phyloP scores from a whole-genome alignment of 2,329 filamentous ascomycete species.

The Aspergillus nomiae region DNA sequence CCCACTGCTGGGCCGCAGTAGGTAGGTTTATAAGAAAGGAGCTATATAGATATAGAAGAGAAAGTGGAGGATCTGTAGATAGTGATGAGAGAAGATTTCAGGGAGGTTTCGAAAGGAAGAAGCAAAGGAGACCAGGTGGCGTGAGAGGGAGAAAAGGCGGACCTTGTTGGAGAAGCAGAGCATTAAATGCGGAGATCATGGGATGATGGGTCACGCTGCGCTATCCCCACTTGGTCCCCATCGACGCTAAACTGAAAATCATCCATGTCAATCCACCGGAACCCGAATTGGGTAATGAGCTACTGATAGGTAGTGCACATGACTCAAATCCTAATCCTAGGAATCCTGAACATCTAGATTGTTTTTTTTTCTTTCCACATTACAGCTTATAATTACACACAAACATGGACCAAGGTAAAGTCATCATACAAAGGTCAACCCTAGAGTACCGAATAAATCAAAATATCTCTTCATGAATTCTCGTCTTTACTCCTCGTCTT shows the following conservation, averaged over 20 bases:
- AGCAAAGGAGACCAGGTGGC: background rate
- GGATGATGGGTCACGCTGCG: background rate
- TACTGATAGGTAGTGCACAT: background rate
- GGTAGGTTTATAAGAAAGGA: too few species aligned
- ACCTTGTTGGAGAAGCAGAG: background rate
- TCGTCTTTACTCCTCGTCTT: conserved; percentile 59
- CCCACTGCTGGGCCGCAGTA: conserved; percentile 6
- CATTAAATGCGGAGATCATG: background rate
- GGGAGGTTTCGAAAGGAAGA: background rate
- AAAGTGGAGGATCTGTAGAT: background rate
- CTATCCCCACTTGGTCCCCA: background rate
- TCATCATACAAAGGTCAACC: conserved; percentile 1
- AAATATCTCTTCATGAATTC: conserved; percentile 5
- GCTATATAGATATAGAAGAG: background rate
- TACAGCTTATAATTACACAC: conserved; percentile 19
- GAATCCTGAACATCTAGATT: background rate
- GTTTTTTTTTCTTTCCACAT: conserved; percentile 8
- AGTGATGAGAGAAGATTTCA: background rate
- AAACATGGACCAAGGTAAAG: conserved; percentile 3
- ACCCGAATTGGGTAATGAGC: background rate
- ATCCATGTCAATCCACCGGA: background rate
- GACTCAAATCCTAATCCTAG: too few species aligned
- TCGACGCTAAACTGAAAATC: background rate
- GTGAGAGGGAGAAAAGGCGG: background rate
- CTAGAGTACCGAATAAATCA: conserved; percentile 13